Evolutionary conservation across 176 grass and related monocot species (phyloP).

Genomic region (Aegilops bicornis): DNA sequence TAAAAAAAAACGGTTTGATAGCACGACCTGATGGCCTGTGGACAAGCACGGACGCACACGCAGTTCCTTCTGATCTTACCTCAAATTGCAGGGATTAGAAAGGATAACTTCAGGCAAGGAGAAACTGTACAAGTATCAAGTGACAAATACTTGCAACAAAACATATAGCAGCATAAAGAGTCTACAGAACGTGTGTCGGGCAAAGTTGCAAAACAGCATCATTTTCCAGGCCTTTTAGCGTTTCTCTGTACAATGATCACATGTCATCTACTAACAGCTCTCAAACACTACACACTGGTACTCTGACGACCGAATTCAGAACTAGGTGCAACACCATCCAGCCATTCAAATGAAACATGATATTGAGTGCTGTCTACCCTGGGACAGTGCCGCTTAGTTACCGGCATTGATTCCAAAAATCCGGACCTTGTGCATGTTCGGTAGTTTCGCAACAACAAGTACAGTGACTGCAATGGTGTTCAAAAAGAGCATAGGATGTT

Average conservation of each 20-base stretch:
- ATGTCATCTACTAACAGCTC: conserved; percentile 42
- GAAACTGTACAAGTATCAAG: conserved; percentile 22
- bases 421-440: conserved; percentile 72
- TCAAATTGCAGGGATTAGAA: not conserved
- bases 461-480: conserved; percentile 56
- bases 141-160: conserved; percentile 20
- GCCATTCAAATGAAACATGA: conserved; percentile 27
- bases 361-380: not conserved
- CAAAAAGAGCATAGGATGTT: conserved; percentile 62
- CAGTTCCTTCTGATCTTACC: not conserved
- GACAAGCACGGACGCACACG: not conserved
- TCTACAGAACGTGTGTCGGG: conserved; percentile 36
- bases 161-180: conserved; percentile 27
- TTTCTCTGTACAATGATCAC: conserved; percentile 54
- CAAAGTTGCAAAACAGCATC: conserved; percentile 35
- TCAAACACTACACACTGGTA: conserved; percentile 35
- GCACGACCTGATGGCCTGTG: not conserved
- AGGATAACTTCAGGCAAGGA: not conserved
- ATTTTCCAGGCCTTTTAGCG: conserved; percentile 33
- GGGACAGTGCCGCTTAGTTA: conserved; percentile 17
- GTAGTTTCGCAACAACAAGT: conserved; percentile 60
- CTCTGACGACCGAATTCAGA: not conserved
- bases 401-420: conserved; percentile 68
- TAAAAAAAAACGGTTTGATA: not conserved
- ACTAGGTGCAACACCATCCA: conserved; percentile 19